Conservation (phyloP, 345 rosid species). For the Ceriops tagal region DNA sequence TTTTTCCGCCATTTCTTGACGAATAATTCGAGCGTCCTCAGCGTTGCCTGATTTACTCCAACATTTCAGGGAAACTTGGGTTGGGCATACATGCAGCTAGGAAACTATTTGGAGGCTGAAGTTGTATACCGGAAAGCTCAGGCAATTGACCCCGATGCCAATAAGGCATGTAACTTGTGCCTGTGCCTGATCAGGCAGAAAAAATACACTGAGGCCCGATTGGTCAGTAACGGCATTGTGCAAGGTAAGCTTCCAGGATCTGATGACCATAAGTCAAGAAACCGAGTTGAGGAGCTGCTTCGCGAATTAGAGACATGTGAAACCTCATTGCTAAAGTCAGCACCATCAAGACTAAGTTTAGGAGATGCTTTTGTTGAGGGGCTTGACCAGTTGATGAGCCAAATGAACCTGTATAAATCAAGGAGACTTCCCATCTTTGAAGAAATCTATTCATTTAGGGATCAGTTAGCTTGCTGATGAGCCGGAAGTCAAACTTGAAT, state of each 20-base stretch:
- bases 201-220: constrained; percentile 48
- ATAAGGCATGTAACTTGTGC: constrained; percentile 83
- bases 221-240: constrained; percentile 42
- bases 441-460: constrained; percentile 65
- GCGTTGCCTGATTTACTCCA: not conserved
- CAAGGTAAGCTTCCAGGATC: constrained; percentile 53
- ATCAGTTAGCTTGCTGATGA: constrained; percentile 55
- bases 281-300: constrained; percentile 36
- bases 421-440: constrained; percentile 88
- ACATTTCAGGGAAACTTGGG: constrained; percentile 87
- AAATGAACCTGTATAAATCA: constrained; percentile 59
- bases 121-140: constrained; percentile 79
- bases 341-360: constrained; percentile 3
- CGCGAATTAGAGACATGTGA: not conserved
- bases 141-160: constrained; percentile 78
- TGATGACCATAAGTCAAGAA: constrained; percentile 48
- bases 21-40: not conserved
- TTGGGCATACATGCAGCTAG: constrained; percentile 95
- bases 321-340: not conserved
- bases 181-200: constrained; percentile 71
- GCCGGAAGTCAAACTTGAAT: not conserved
- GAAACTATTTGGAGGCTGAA: constrained; percentile 77
- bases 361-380: constrained; percentile 64
- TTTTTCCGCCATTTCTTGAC: too few species aligned
- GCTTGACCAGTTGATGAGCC: constrained; percentile 45